Base-by-base conservation (phyloP, 257 asterid genomes). In the Nicotiana knightiana region DNA sequence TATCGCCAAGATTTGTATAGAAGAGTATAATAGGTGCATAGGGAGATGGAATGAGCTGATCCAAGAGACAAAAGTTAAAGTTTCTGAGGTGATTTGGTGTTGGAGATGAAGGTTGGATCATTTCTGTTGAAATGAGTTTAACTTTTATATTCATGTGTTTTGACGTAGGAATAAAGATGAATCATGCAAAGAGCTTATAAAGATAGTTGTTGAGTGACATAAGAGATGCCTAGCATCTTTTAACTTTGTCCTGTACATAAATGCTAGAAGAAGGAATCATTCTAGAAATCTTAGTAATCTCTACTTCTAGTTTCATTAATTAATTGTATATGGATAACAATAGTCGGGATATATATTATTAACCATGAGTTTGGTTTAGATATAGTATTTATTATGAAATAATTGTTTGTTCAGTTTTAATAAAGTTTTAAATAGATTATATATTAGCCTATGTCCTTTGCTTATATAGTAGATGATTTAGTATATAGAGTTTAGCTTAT, bases 1-100 rank as follows among this genome's bases (percentile, higher is more conserved):
- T 63, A 17, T 73, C 51, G 33, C 79, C 71, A 11, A 85, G 57
- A 82, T 87, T 92, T 8, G 88, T 91, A 37, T 87, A 94, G 63
- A 82, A 94, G 48, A 94, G 77, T 83, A 91, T 78, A 18, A 94
- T 86, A 13, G 98, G 97, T 24, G 95, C 95, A 84, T 90, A 92
- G 2, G 96, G 88, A 39, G 97, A 92, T 9, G 97, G 95, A 82
- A 94, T 92, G 2, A 94, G 88, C 61, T 92, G 97, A 81, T 94
- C 98, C 66, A 94, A 67, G 39, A 85, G 79, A 85, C 87, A 89
- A 2, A 91, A 88, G 17, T 87, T 90, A 82, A 85, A 90, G 84
- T 33, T 85, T 85, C 46, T 92, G 61, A 88, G 91, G 88, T 94
- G 90, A 37, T 57, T 43, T 87, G 98, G 94, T 37, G 95, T 94